Percentiles rank a stretch among this genome's conserved stretches.
phyloP scores from a whole-genome alignment of 2,329 filamentous ascomycete genomes.

The Phyllosticta citribraziliensis region DNA sequence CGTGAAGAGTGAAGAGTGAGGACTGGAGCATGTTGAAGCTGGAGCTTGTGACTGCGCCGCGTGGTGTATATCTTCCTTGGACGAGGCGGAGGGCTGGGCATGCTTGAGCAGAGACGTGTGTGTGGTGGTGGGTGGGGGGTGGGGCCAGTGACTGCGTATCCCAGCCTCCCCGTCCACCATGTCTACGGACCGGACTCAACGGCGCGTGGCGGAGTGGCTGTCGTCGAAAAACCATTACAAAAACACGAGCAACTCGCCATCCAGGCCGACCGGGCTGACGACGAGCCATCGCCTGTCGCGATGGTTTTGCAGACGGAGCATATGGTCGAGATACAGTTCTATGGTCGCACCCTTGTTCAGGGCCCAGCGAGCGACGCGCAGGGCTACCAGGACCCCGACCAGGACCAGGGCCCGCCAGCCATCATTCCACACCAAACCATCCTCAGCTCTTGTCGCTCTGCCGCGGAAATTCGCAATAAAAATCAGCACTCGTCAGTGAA shows the following conservation, averaged over 20 bases:
- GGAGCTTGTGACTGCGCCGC: neutral
- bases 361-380: too few relatives aligned
- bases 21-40: neutral
- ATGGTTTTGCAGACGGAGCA: too few relatives aligned
- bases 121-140: neutral
- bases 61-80: neutral
- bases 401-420: too few relatives aligned
- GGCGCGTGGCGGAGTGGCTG: conserved; percentile 4
- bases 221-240: neutral
- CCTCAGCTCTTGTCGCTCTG: too few relatives aligned
- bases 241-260: neutral
- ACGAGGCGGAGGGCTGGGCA: neutral
- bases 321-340: too few relatives aligned
- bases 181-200: too few relatives aligned
- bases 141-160: conserved; percentile 1
- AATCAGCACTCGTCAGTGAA: neutral
- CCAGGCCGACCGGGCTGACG: neutral
- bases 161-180: conserved; percentile 3
- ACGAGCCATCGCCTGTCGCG: neutral
- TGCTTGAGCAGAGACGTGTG: neutral
- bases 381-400: too few relatives aligned
- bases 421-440: too few relatives aligned
- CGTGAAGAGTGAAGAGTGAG: neutral
- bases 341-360: too few relatives aligned
- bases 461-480: neutral